Conservation (phyloP, 2,329 filamentous ascomycete species). For the Talaromyces rugulosus region DNA sequence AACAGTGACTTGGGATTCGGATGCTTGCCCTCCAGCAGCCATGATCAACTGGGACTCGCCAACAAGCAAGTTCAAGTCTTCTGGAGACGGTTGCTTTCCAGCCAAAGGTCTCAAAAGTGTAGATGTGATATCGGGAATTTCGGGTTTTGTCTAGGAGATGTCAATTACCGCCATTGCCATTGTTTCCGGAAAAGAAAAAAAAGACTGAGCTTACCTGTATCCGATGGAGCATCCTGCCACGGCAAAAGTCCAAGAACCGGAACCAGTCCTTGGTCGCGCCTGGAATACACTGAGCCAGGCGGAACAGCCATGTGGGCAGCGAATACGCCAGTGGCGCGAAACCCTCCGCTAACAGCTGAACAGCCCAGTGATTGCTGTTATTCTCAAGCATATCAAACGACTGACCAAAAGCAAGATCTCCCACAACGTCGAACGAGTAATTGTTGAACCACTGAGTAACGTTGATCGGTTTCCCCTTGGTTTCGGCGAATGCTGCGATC, state of each 20-base stretch:
- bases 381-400: conserved; percentile 18
- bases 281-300: conserved; percentile 29
- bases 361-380: conserved; percentile 19
- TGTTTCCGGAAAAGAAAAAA: not conserved
- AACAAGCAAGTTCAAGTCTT: conserved; percentile 21
- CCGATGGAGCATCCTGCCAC: conserved; percentile 26
- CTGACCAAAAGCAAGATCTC: conserved; percentile 41
- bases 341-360: conserved; percentile 33
- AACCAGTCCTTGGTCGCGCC: conserved; percentile 27
- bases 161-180: not conserved
- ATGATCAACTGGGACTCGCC: conserved; percentile 28
- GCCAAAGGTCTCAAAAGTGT: conserved; percentile 21
- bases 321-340: conserved; percentile 19
- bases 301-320: conserved; percentile 30
- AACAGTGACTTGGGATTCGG: conserved; percentile 2
- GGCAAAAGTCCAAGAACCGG: conserved; percentile 34
- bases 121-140: conserved; percentile 22
- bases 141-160: conserved; percentile 7
- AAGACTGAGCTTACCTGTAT: conserved; percentile 18
- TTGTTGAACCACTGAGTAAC: conserved; percentile 39
- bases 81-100: conserved; percentile 12
- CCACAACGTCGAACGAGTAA: conserved; percentile 45
- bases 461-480: conserved; percentile 27
- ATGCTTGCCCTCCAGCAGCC: conserved; percentile 22
- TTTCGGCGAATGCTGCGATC: conserved; percentile 24